Evolutionary conservation across 2,329 filamentous ascomycete species (phyloP).

Genomic region (Coniochaeta prunicola): DNA sequence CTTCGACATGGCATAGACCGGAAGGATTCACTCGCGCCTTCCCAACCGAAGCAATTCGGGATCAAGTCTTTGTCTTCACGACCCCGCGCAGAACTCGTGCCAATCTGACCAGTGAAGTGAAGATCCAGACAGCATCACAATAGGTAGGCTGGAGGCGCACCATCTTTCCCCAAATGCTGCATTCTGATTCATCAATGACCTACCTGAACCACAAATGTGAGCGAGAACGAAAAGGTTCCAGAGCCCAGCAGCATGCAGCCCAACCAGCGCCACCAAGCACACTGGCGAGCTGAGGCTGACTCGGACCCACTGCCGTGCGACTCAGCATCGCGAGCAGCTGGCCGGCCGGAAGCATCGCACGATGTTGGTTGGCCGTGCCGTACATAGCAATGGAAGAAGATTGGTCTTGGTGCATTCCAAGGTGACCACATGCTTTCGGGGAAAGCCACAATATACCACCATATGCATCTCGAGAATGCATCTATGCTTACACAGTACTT

Average conservation of each 20-base stretch:
- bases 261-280: neutral
- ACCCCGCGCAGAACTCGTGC: too few species aligned
- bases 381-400: neutral
- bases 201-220: neutral
- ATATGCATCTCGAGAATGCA: too few species aligned
- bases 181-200: neutral
- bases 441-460: neutral
- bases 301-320: neutral
- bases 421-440: neutral
- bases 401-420: neutral
- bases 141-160: neutral
- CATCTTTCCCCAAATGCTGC: neutral
- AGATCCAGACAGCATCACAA: too few species aligned
- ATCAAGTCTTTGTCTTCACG: too few species aligned
- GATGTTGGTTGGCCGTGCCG: neutral
- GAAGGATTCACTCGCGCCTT: neutral
- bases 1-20: neutral
- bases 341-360: neutral
- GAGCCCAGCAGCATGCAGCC: neutral
- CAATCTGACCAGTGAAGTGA: neutral
- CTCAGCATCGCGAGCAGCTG: too few species aligned
- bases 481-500: too few species aligned
- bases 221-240: neutral
- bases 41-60: too few species aligned
- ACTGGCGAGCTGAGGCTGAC: neutral